Base-by-base conservation (phyloP, 495 filamentous ascomycete species). In the Clavariopsis aquatica region DNA sequence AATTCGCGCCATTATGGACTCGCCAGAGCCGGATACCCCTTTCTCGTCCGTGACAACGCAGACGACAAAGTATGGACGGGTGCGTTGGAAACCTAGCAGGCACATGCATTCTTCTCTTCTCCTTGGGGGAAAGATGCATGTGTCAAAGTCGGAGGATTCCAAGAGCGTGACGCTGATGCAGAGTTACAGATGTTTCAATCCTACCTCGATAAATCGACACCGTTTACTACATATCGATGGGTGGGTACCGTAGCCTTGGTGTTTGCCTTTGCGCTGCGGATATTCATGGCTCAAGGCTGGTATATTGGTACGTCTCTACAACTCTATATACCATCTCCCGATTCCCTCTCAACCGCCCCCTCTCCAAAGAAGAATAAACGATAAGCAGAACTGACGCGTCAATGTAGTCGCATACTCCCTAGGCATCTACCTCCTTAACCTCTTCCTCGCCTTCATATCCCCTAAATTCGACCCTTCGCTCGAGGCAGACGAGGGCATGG, bases 401-500 rank as follows among this genome's bases (percentile, higher is more conserved):
- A 0, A 20, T 22, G 52, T 71, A 98, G 94, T 98, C 66, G 92
- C 91, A 69, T 98, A 98, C 79, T 93, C 94, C 26, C 87, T 98
- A 57, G 94, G 94, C 63, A 98, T 98, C 82, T 98, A 98, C 82
- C 91, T 98, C 49, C 88, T 98, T 58, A 98, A 98, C 80, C 87
- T 98, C 58, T 98, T 98, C 86, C 91, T 98, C 75, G 95, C 95
- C 65, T 98, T 98, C 83, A 83, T 98, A 19, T 90, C 92, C 71
- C 94, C 94, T 64, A 98, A 98, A 82, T 97, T 98, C 83, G 94
- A 98, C 80, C 94, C 95, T 28, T 96, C 92, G 36, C 90, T 95
- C 71, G 93, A 96, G 63, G 85, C 91, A 69, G 94, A 98, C 76
- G 92, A 93, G 69, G 92, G 92, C 63, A 92, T 98, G 78, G 94